Percentiles rank a stretch among this genome's conserved stretches.
These are phyloP conservation scores for Kodamaea fungicola DNA, from an alignment of 1,139 yeast genomes.

Conservation along the genomic window DNA sequence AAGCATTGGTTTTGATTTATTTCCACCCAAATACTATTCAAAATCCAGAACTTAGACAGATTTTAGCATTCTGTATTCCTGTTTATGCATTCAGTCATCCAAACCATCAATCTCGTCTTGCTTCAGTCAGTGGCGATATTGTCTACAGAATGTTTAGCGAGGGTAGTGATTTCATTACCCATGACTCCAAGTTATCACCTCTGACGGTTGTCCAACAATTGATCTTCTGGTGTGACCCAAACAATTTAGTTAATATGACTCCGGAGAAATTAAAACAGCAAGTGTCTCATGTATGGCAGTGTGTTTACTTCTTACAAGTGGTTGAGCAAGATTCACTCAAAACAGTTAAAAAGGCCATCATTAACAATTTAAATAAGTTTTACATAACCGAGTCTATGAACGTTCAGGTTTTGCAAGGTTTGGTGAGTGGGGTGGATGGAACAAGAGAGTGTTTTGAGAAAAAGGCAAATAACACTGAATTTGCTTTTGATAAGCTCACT, in stretches of 20 bases:
- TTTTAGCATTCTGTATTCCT: conserved; percentile 84
- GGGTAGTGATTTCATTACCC: conserved; percentile 29
- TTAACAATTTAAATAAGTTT: conserved; percentile 52
- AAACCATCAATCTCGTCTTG: conserved; percentile 67
- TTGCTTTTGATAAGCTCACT: conserved; percentile 41
- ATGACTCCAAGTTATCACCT: conserved; percentile 42
- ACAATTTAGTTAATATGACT: conserved; percentile 53
- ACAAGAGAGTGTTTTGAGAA: conserved; percentile 26
- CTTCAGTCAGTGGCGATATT: conserved; percentile 65
- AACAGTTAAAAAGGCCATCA: conserved; percentile 52
- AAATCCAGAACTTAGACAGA: conserved; percentile 73
- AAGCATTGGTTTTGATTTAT: conserved; percentile 67
- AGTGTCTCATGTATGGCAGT: conserved; percentile 56
- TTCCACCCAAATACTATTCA: conserved; percentile 64
- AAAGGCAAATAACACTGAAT: conserved; percentile 25
- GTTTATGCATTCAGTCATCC: conserved; percentile 81
- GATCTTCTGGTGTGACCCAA: conserved; percentile 84
- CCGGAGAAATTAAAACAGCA: conserved; percentile 40
- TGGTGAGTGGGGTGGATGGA: conserved; percentile 32
- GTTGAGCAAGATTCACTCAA: conserved; percentile 52
- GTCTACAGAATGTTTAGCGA: conserved; percentile 51
- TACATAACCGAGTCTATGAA: conserved; percentile 29
- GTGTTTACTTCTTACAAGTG: conserved; percentile 51
- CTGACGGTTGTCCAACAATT: conserved; percentile 69
- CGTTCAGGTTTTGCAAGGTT: conserved; percentile 28